Base-by-base conservation (phyloP, 2,329 filamentous ascomycete species). In the Salinomyces thailandicus region DNA sequence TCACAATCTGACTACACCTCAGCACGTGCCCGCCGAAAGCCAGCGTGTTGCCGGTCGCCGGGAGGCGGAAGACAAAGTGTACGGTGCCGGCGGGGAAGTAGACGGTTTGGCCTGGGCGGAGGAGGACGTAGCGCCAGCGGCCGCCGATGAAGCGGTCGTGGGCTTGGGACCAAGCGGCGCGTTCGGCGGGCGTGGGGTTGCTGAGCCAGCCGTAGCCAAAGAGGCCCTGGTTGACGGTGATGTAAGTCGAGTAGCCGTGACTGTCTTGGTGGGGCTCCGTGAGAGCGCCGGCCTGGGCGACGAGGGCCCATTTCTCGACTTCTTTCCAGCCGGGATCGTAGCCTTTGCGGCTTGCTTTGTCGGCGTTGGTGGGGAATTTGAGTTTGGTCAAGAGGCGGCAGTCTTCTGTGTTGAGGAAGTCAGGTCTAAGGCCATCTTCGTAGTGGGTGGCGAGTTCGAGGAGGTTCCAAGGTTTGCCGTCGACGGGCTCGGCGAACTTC, bases 1-100 rank as follows among this genome's bases (percentile, higher is more conserved):
- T 50, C 7, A 64, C 57, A 9, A 58, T 52, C 34, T 51, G 54
- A n/a, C 51, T 54, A 40, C 52, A 55, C 17, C 54, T 46, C 20
- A 58, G 36, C 4, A 55, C 43, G 27, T 58, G 54, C 5, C 54
- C 54, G 12, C 54, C 54, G 35, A 57, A 58, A 5, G 53, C 51
- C 18, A 58, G 46, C 18, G 50, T 57, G 45, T 52, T 44, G 18
- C 54, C 52, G 11, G 36, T 49, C 6, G 44, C 37, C 5, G 46
- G 43, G n/a, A 55, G 39, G 12, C 54, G 52, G 35, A 55, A 58
- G 29, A 58, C 53, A 42, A 55, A 55, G 39, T 58, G 54, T 7
- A 57, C 52, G 2, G 53, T 57, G 7, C 53, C 53, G 2, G 49
- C 44, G 12, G 54, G 53, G 36, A 57, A 57, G 37, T 50, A 54